A percentile compares a stretch with the other conserved stretches of the same genome.
Conservation (phyloP, 345 rosid genomes). For the Citropsis articulata region DNA sequence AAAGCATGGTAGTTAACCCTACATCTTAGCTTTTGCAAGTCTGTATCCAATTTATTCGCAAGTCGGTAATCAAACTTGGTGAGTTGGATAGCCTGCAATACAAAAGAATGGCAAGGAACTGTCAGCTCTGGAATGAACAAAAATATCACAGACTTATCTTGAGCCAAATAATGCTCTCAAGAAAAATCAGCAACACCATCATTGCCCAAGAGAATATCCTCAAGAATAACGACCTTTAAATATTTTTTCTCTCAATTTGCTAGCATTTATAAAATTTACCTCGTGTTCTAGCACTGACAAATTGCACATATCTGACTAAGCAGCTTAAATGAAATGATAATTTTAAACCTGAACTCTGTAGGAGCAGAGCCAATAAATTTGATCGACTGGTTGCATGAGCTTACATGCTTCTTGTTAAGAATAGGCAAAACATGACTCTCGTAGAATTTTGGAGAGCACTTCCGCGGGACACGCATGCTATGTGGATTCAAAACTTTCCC, state of each 20-base stretch:
- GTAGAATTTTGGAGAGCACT: slow-evolving; percentile 64
- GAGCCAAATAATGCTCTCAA: slow-evolving; percentile 1
- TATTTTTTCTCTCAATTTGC: neutral
- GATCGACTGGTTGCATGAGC: slow-evolving; percentile 2
- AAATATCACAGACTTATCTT: neutral
- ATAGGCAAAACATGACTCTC: slow-evolving; percentile 51
- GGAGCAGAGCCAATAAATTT: neutral
- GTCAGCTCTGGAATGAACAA: slow-evolving; percentile 2
- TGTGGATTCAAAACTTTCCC: slow-evolving; percentile 53
- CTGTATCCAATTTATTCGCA: slow-evolving; percentile 58
- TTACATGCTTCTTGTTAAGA: slow-evolving; percentile 53
- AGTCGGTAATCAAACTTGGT: slow-evolving; percentile 92
- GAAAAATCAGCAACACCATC: neutral
- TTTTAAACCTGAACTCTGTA: neutral
- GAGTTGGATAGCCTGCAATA: slow-evolving; percentile 75
- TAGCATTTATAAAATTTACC: neutral
- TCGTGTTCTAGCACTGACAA: neutral
- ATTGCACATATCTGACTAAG: neutral
- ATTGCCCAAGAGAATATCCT: neutral
- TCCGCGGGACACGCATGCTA: slow-evolving; percentile 81
- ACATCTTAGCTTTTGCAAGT: slow-evolving; percentile 89
- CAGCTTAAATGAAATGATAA: neutral
- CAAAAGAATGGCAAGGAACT: slow-evolving; percentile 2
- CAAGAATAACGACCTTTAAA: neutral
- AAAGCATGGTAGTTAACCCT: slow-evolving; percentile 90